Evolutionary conservation across 2,329 filamentous ascomycete species (phyloP), one percentile per base, ranked within the genome.

Genomic region (Microsporum ferrugineum): DNA sequence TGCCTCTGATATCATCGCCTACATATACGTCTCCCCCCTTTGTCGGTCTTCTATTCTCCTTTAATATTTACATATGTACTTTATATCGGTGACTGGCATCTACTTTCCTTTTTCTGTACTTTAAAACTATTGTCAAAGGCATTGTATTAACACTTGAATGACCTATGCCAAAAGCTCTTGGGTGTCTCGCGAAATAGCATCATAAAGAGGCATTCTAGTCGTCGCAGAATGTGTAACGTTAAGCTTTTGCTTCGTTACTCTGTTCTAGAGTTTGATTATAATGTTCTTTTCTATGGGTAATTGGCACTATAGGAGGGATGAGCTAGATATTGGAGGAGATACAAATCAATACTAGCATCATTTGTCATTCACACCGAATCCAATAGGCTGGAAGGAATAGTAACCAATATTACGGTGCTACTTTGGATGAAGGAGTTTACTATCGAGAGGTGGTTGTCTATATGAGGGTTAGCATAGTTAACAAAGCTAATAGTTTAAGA

Each of bases 31-130:
- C 5, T 39, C 1, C n/a, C 43, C n/a, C 33, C 10, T 12, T 53
- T 36, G 51, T 34, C 12, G 51, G 1, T 36, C 36, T 34, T 55
- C 51, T 55, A 33, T 55, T 36, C 33, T 55, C 33, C 33, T 23
- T 34, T 36, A 55, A 36, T 55, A 12, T 23, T 55, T 55, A 36
- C 23, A 55, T 31, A 55, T 55, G 51, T 55, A 55, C 51, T 55
- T 55, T 55, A 55, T 34, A 38, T 55, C 8, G 51, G 31, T 55
- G 23, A 38, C 51, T 31, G 31, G 17, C n/a, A 55, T 55, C 31
- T 34, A 55, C 23, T 55, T 55, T 34, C 51, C 51, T 36, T 36
- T 36, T 34, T 36, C 4, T 55, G 51, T 55, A 55, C 31, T 38
- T 55, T 55, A 55, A n/a, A 34, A 36, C 27, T 31, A 55, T n/a